Evolutionary conservation across 2,329 filamentous ascomycete species (phyloP).

Genomic region (Sarocladiaceae sp.): DNA sequence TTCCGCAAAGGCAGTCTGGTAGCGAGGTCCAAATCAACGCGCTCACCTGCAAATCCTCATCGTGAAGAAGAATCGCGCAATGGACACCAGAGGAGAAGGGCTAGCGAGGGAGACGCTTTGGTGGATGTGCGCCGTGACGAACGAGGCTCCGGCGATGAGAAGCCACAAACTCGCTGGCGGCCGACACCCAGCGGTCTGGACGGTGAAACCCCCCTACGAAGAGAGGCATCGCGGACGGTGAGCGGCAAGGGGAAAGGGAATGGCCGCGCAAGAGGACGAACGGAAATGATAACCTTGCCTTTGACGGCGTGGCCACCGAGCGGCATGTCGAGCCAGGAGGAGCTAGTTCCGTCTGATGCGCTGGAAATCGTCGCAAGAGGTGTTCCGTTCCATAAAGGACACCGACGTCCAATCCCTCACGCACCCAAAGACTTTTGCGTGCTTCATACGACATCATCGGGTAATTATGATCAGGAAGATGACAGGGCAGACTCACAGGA

Average conservation of each 20-base stretch:
- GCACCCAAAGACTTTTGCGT: slow-evolving; percentile 48
- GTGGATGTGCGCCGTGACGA: slow-evolving; percentile 1
- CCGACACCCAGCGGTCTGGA: slow-evolving; percentile 2
- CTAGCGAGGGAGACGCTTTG: slow-evolving; percentile 3
- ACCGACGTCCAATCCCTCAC: slow-evolving; percentile 48
- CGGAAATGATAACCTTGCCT: slow-evolving; percentile 18
- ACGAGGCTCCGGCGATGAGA: neutral
- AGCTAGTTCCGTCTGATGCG: slow-evolving; percentile 47
- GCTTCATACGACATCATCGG: slow-evolving; percentile 44
- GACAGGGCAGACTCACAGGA: slow-evolving; percentile 46
- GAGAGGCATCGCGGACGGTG: slow-evolving; percentile 3
- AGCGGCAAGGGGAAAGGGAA: slow-evolving; percentile 10
- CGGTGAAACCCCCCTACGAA: slow-evolving; percentile 6
- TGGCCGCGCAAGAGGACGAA: too few species aligned
- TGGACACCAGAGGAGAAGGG: slow-evolving; percentile 1
- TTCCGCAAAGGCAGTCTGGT: slow-evolving; percentile 40
- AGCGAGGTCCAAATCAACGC: slow-evolving; percentile 2
- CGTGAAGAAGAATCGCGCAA: slow-evolving; percentile 2
- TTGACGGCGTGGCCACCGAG: slow-evolving; percentile 52
- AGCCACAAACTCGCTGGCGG: neutral
- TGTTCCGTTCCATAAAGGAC: slow-evolving; percentile 50
- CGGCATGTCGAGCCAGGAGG: slow-evolving; percentile 40
- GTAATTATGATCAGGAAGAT: slow-evolving; percentile 36
- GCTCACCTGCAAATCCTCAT: neutral
- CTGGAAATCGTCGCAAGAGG: slow-evolving; percentile 53